phyloP scores from a whole-genome alignment of 768 basidiomycete species.

The Podaxis carcinomalis region DNA sequence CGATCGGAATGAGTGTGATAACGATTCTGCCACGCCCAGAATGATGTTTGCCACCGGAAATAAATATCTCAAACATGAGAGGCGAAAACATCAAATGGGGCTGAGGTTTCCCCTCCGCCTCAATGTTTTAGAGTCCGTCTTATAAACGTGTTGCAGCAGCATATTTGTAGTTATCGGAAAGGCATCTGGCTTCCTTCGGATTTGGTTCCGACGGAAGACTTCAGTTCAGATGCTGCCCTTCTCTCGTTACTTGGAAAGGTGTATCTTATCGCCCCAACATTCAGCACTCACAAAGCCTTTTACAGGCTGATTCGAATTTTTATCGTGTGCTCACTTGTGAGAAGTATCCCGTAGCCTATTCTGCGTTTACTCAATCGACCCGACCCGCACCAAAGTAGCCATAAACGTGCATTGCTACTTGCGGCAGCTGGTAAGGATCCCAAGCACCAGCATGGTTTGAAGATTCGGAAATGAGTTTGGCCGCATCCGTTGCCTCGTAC shows the following conservation, averaged over 20 bases:
- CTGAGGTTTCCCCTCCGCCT: not conserved
- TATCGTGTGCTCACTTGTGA: not conserved
- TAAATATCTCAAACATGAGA: not conserved
- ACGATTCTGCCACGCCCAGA: no score
- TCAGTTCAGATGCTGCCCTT: not conserved
- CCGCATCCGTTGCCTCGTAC: no score
- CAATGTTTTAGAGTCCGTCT: not conserved
- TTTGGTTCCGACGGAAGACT: not conserved
- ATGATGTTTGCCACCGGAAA: not conserved
- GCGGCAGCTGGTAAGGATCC: no score
- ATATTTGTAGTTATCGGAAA: not conserved
- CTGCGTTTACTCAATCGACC: no score
- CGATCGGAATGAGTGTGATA: no score
- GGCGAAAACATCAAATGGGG: no score
- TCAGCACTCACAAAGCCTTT: not conserved
- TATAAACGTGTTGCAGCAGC: not conserved
- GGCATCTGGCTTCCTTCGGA: not conserved
- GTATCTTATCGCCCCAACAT: not conserved
- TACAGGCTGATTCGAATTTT: not conserved
- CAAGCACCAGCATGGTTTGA: no score
- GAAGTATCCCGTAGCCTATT: no score
- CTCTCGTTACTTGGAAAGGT: not conserved
- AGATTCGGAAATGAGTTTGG: no score
- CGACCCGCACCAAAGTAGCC: no score
- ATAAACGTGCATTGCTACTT: no score